Evolutionary conservation across 2,329 filamentous ascomycete species (phyloP), one percentile per base, ranked within the genome.

Genomic region (Westerdykella ornata): DNA sequence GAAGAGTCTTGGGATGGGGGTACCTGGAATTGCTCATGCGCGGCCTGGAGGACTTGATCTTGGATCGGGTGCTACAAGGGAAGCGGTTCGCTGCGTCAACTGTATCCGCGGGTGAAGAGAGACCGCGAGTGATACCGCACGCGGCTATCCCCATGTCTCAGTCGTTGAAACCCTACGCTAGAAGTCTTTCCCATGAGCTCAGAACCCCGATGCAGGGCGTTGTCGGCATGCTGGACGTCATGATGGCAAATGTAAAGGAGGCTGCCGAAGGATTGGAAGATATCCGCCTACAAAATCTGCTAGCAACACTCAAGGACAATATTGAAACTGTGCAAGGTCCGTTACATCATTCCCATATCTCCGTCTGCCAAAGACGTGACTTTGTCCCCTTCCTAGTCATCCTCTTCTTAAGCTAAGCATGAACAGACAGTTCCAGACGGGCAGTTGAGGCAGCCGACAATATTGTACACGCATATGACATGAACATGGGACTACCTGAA

Each of bases 121-220:
- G 52, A 32, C 67, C 64, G 34, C 67, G 70, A 31, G 67, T 76
- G 28, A 71, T 78, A 34, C 73, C 76, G 2, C 71, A 78, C 42
- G 72, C 76, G 41, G 72, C 74, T 16, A 68, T 80, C 17, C 74
- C 78, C 5, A 72, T 74, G 5, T 72, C 78, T 2, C 81, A 84
- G 46, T 82, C 80, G 2, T 67, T 86, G 14, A 82, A 84, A 54
- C 81, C 82, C 0, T 85, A 83, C 56, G 82, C 82, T n/a, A 74
- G 81, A 47, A 84, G 79, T 54, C 65, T 86, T 22, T 86, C 82
- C 0, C 82, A 86, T 51, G 82, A 86, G 57, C 62, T 86, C 35
- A 72, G 82, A 46, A 86, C 82, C 3, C 82, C 82, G 1, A 85
- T 86, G 81, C 82, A 86, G 61, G 82, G 82, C 32, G 80, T 86